Base-by-base conservation (phyloP, 2,329 filamentous ascomycete species). In the Xylariales sp. region DNA sequence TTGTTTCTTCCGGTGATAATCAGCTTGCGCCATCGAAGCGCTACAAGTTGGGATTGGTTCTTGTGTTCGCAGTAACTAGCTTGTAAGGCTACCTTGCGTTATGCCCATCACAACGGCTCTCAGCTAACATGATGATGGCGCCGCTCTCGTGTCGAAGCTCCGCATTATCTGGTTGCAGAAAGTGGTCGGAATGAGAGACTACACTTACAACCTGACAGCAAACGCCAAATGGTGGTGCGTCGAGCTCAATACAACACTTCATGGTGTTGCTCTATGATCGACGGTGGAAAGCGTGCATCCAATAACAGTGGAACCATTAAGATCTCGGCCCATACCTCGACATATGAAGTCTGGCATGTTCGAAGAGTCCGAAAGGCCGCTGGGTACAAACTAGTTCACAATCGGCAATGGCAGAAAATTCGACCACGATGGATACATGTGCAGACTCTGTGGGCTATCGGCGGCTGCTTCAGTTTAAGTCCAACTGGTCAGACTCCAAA, bases 1-100 rank as follows among this genome's bases (percentile, higher is more conserved):
- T 48, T 74, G 21, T 70, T 70, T 0, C 52, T 66, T 3, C 57
- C 70, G 18, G 59, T 73, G 16, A 63, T 71, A 5, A 59, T 63
- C 52, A 62, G 66, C 9, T 54, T 73, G 8, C 62, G n/a, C 61
- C 73, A 28, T 60, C 68, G 2, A 51, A 40, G 11, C 49, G 59
- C 7, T 69, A 73, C 48, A 72, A 70, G 50, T 40, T 64, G 15
- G 65, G 61, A 0, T 27, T 54, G 3, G 40, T 45, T 19, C 51
- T 70, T 4, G 65, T 69, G 31, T 63, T 67, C 31, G 65, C 50
- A 61, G 66, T 57, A 53, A 65, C 70, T 1, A 55, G 70, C 4
- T 55, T 73, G 59, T 67, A 46, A 42, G 56, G 57, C 3, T 40
- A 46, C 6, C 38, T 48, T 8, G 46, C 49, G 28, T 9, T 6